A percentile compares a stretch with the other conserved stretches of the same genome.
phyloP scores from a whole-genome alignment of 495 filamentous ascomycete species.

The Penicillium turbatum region DNA sequence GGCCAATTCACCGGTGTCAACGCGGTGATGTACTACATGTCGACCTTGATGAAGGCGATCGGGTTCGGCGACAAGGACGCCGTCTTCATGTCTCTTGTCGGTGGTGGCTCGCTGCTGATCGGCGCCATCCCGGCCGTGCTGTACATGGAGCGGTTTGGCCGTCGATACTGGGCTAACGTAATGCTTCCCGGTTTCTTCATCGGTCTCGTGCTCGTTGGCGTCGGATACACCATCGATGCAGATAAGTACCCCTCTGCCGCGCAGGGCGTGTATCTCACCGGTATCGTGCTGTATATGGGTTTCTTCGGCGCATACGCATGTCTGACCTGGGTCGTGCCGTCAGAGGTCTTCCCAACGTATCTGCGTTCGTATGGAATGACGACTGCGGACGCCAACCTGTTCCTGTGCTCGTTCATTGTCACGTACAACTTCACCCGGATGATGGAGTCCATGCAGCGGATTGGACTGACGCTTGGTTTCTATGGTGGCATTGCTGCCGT shows the following conservation, averaged over 20 bases:
- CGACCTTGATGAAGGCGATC: constrained; percentile 51
- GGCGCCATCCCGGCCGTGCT: constrained; percentile 56
- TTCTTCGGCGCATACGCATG: constrained; percentile 63
- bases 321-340: constrained; percentile 58
- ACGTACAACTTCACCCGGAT: constrained; percentile 61
- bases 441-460: constrained; percentile 53
- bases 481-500: constrained; percentile 57
- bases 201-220: constrained; percentile 53
- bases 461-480: constrained; percentile 55
- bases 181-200: constrained; percentile 61
- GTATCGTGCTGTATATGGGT: constrained; percentile 55
- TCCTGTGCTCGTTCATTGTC: constrained; percentile 58
- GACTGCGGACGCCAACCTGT: constrained; percentile 50
- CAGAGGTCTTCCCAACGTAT: constrained; percentile 59
- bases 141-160: constrained; percentile 57
- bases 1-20: constrained; percentile 61
- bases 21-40: constrained; percentile 62
- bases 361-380: constrained; percentile 59
- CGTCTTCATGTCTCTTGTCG: constrained; percentile 61
- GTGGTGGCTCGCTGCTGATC: constrained; percentile 53
- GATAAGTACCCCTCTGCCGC: constrained; percentile 35
- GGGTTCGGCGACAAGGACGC: constrained; percentile 49
- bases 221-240: constrained; percentile 45
- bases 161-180: constrained; percentile 57
- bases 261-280: constrained; percentile 52